Evolutionary conservation across 2,329 filamentous ascomycete species (phyloP).

Genomic region (Clarireedia paspali): DNA sequence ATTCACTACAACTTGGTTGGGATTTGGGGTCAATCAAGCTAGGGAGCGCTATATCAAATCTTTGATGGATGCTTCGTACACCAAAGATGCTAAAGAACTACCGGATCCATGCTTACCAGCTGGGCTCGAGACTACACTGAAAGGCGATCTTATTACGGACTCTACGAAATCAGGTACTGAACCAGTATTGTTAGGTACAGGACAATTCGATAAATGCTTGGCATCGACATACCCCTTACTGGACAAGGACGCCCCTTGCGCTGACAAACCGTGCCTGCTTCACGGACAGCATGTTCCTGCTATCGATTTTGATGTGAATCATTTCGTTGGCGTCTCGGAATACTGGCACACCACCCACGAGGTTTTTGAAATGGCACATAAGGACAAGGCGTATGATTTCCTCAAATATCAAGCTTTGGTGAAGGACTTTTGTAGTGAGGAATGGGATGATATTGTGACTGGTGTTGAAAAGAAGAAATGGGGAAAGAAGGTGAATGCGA

Average conservation of each 20-base stretch:
- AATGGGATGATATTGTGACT: constrained; percentile 70
- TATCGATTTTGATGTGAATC: constrained; percentile 95
- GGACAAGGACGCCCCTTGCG: constrained; percentile 80
- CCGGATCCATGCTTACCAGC: constrained; percentile 87
- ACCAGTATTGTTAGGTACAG: constrained; percentile 68
- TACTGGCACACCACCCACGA: constrained; percentile 99
- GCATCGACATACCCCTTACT: constrained; percentile 75
- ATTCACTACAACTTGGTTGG: constrained; percentile 94
- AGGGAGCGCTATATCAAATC: constrained; percentile 74
- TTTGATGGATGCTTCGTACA: constrained; percentile 59
- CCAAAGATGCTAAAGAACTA: constrained; percentile 53
- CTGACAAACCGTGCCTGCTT: constrained; percentile 76
- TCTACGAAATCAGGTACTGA: constrained; percentile 33
- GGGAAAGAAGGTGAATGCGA: constrained; percentile 65
- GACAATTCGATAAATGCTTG: constrained; percentile 79
- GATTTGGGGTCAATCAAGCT: constrained; percentile 94
- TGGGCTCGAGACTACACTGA: constrained; percentile 64
- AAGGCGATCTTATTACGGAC: constrained; percentile 50
- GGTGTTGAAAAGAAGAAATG: constrained; percentile 60
- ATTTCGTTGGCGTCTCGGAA: constrained; percentile 95
- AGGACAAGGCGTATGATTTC: constrained; percentile 80
- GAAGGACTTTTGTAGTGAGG: constrained; percentile 72
- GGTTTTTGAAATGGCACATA: constrained; percentile 71
- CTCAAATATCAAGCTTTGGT: constrained; percentile 82
- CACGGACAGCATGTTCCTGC: constrained; percentile 89